phyloP scores from a whole-genome alignment of 2,329 filamentous ascomycete species.

The Monosporascus sp. region DNA sequence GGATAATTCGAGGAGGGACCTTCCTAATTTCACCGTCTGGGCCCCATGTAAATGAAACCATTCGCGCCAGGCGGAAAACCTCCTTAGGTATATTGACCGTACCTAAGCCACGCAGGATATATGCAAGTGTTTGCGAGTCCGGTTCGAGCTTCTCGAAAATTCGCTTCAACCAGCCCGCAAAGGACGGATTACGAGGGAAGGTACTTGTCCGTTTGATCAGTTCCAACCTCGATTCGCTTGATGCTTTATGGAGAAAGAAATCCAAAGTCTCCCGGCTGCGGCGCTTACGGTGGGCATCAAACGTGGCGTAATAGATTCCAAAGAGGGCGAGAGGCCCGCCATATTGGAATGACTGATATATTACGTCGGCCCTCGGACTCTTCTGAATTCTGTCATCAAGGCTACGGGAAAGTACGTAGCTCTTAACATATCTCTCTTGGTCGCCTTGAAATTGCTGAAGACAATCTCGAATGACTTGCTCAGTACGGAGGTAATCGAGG shows the following conservation, averaged over 20 bases:
- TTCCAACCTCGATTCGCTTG: slow-evolving; percentile 2
- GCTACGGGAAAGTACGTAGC: slow-evolving; percentile 1
- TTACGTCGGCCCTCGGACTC: slow-evolving; percentile 1
- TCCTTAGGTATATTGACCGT: not conserved
- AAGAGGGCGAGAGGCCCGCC: slow-evolving; percentile 3
- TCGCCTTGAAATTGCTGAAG: not conserved
- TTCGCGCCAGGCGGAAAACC: not conserved
- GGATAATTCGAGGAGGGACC: not conserved
- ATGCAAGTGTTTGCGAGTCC: slow-evolving; percentile 1
- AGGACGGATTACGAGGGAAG: slow-evolving; percentile 4
- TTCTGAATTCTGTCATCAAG: slow-evolving; percentile 1
- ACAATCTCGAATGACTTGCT: not conserved
- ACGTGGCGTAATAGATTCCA: slow-evolving; percentile 6
- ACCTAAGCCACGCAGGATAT: slow-evolving; percentile 3
- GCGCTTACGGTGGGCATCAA: slow-evolving; percentile 4
- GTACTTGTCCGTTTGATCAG: slow-evolving; percentile 1
- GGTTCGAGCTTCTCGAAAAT: slow-evolving; percentile 1
- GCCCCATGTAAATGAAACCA: slow-evolving; percentile 3
- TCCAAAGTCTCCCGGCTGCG: slow-evolving; percentile 5
- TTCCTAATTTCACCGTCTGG: not conserved
- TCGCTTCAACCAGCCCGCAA: not conserved
- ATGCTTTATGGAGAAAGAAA: slow-evolving; percentile 1
- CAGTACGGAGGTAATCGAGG: not conserved
- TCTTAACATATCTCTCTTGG: slow-evolving; percentile 2
- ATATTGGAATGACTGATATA: not conserved